These are phyloP conservation scores for Zygosaccharomyces sapae DNA, from an alignment of 1,139 yeast species.

Conservation along the genomic window DNA sequence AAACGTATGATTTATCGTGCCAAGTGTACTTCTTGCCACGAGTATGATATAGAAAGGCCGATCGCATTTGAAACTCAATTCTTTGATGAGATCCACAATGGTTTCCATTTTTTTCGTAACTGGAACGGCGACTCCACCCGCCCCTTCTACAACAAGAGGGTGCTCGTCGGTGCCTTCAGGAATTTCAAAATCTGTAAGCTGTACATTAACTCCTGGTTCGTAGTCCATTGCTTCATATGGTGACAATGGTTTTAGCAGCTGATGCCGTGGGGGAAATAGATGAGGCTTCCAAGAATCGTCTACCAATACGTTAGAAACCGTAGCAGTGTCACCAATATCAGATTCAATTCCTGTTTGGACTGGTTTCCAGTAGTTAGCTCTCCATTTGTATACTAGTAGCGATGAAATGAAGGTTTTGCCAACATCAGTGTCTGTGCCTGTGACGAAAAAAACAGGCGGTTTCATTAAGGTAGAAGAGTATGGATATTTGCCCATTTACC, in stretches of 20 bases:
- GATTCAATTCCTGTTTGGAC: conserved; percentile 36
- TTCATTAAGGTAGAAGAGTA: conserved; percentile 1
- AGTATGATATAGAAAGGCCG: conserved; percentile 28
- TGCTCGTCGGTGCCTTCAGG: conserved; percentile 15
- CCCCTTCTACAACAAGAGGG: conserved; percentile 35
- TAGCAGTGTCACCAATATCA: conserved; percentile 33
- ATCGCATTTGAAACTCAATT: conserved; percentile 13
- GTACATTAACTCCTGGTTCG: conserved; percentile 15
- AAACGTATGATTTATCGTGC: conserved; percentile 37
- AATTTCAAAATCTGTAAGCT: conserved; percentile 19
- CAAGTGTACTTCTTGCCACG: conserved; percentile 36
- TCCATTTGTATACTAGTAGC: conserved; percentile 32
- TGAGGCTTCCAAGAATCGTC: conserved; percentile 15
- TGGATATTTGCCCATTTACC: not conserved
- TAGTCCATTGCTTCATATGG: conserved; percentile 36
- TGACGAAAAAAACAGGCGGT: conserved; percentile 28
- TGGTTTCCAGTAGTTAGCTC: conserved; percentile 37
- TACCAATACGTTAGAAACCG: conserved; percentile 17
- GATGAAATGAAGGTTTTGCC: conserved; percentile 37
- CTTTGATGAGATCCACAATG: conserved; percentile 32
- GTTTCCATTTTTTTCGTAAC: conserved; percentile 25
- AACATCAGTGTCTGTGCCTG: conserved; percentile 39
- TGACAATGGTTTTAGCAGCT: conserved; percentile 30
- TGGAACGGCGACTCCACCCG: conserved; percentile 37
- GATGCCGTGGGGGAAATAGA: conserved; percentile 24